Base-by-base conservation (phyloP, 768 basidiomycete species). In the Trametes maxima region DNA sequence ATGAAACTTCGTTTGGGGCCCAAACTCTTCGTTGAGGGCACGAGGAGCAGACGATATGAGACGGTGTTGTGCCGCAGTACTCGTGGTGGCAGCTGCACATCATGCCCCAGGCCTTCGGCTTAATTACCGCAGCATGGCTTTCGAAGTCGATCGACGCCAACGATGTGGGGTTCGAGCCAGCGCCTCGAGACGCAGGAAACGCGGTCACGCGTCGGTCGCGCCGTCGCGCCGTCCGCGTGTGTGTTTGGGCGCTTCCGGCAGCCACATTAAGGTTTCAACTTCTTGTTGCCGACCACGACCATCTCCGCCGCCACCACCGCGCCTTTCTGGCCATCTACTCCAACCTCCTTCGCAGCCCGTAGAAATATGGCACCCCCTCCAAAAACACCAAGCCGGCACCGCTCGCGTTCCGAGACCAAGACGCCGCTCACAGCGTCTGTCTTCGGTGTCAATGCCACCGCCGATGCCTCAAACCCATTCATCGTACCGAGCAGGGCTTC, bases 391-490 rank as follows among this genome's bases (percentile, higher is more conserved):
- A 70, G 77, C n/a, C 76, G 75, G 12, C 76, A 75, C 52, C 76
- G 81, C 2, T 79, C 80, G 28, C 79, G 80, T 55, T 82, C 80
- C 55, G 80, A 80, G 59, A 74, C 80, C 12, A 81, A 78, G 48
- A 81, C 82, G 0, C 82, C 81, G 0, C 73, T 82, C 14, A 56
- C 60, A 43, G 53, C 60, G 7, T 55, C 61, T 22, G 53, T 44
- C 68, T 73, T 56, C 67, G 47, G 64, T 53, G 67, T 67, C 46
- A 70, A 71, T 25, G 57, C 67, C 13, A 59, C 61, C 22, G 83
- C 79, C 37, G 85, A 87, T 36, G 69, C 67, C 22, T 65, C 67
- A 0, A 90, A 90, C 63, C 87, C 88, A 0, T 89, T 89, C 68
- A 77, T 88, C 55, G 74, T 81, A 10, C 28, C 60, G 17, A 70